Evolutionary conservation across 352 stramenopile species (phyloP), one percentile per base, ranked within the genome.

Genomic region (Phytophthora pluvialis): DNA sequence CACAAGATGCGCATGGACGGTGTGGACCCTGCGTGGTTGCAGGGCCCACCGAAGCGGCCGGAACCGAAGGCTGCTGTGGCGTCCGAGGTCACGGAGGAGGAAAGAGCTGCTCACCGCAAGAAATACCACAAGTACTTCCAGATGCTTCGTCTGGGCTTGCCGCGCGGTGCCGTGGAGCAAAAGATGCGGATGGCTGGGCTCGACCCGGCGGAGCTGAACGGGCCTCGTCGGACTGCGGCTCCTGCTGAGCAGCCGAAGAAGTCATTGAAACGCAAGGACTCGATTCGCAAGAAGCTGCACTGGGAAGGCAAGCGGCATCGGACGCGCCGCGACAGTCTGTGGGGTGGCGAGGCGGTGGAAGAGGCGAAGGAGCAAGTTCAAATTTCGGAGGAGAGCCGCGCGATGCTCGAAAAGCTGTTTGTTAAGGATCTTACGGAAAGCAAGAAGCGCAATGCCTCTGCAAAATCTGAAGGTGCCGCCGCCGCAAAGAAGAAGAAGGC

Each of bases 1-100:
- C 87, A 95, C 66, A 93, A 93, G 63, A 95, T 95, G 87, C 81
- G 59, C 5, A 91, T 90, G 80, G 85, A 95, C 42, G 80, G 80
- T 18, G 78, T 90, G 7, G 75, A 95, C 31, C 60, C 73, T 1
- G 36, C 66, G 3, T 93, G 84, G 84, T 60, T 95, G 26, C 70
- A 95, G 32, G 81, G 73, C 3, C 79, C 82, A 1, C 85, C 82
- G 13, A 77, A 78, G 48, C 67, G 71, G 1, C 49, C 63, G 13
- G 60, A 72, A 18, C 57, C 59, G 18, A 73, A 67, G 55, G 26
- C 64, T 42, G 64, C 50, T 43, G 36, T 55, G 3, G 40, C 58
- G n/a, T 40, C 48, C 1, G 70, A 67, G 4, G 57, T 79, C 7
- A 83, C 75, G 0, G 81, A 85, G 12, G 78, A 79, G 8, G 78